Evolutionary conservation across 2,329 filamentous ascomycete species (phyloP), one percentile per base, ranked within the genome.

Genomic region (Colletotrichum horii): DNA sequence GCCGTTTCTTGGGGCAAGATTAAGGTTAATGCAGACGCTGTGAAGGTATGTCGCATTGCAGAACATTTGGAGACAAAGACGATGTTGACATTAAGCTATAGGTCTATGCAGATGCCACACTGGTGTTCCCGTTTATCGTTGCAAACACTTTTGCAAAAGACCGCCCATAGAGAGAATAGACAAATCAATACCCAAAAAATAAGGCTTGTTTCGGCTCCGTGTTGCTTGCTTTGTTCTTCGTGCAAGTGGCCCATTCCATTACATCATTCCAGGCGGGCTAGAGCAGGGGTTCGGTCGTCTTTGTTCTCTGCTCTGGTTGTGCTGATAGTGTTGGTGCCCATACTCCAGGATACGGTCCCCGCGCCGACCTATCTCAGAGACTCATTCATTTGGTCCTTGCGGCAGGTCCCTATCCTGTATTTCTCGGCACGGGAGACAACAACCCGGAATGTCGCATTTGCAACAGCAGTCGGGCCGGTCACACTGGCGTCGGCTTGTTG

Each of bases 1-100:
- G 97, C 97, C 7, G 95, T 99, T 19, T 98, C 96, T 77, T 99
- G 97, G 97, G 97, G 97, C 4, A 99, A 99, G 89, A 98, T 99
- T 85, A 98, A 97, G 85, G 89, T 93, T 56, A 94, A 93, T 68
- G 97, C 94, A 2, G 94, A 97, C 77, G 94, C 93, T 80, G 96
- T 98, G 72, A 99, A 98, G 92, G 95, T 95, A 83, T 79, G 87
- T 81, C 24, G 38, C 56, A 22, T 11, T 43, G 9, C 24, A 19
- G 14, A 26, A 43, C n/a, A 8, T 38, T 32, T 6, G 34, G 22
- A 11, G 15, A 43, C 28, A 16, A 43, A n/a, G 34, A 38, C 7
- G 5, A 28, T 64, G 34, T 73, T 71, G 14, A 73, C 19, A 30
- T 52, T 34, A 61, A 14, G 9, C 4, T 56, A 8, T 75, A 92